These are phyloP conservation scores for Heliophila coronopifolia DNA, from an alignment of 441 rosid genomes.

Conservation along the genomic window DNA sequence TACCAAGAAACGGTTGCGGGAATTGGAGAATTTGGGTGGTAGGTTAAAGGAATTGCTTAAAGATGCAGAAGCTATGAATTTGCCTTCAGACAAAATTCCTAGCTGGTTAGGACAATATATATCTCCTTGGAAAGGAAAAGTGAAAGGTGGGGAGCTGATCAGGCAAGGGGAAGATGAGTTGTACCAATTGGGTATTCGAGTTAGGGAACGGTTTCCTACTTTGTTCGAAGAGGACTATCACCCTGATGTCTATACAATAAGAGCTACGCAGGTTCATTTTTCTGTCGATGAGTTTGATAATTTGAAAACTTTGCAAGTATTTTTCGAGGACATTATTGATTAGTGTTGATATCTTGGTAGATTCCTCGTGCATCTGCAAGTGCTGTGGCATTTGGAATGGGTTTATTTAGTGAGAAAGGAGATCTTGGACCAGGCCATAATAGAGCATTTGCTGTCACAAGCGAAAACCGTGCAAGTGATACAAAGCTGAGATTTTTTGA, in stretches of 20 bases:
- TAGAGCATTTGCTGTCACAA: slow-evolving; percentile 76
- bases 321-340: background rate
- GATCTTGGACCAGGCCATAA: slow-evolving; percentile 70
- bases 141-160: slow-evolving; percentile 77
- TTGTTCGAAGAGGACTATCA: slow-evolving; percentile 75
- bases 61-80: slow-evolving; percentile 44
- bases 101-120: slow-evolving; percentile 64
- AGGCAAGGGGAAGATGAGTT: slow-evolving; percentile 74
- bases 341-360: slow-evolving; percentile 33
- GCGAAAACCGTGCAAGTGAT: slow-evolving; percentile 93
- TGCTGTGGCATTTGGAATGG: slow-evolving; percentile 97
- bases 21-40: slow-evolving; percentile 56
- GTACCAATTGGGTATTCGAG: slow-evolving; percentile 70
- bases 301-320: background rate
- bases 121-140: slow-evolving; percentile 83
- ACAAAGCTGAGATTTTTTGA: slow-evolving; percentile 66
- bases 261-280: slow-evolving; percentile 66
- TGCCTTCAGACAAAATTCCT: slow-evolving; percentile 47
- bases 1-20: slow-evolving; percentile 73
- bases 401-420: slow-evolving; percentile 72
- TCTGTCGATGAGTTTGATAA: background rate
- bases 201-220: slow-evolving; percentile 58
- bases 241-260: slow-evolving; percentile 70
- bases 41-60: slow-evolving; percentile 51
- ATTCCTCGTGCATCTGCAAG: slow-evolving; percentile 93